These are phyloP conservation scores for Stephania yunnanensis DNA, from an alignment of 164 flowering plant species.

Conservation along the genomic window DNA sequence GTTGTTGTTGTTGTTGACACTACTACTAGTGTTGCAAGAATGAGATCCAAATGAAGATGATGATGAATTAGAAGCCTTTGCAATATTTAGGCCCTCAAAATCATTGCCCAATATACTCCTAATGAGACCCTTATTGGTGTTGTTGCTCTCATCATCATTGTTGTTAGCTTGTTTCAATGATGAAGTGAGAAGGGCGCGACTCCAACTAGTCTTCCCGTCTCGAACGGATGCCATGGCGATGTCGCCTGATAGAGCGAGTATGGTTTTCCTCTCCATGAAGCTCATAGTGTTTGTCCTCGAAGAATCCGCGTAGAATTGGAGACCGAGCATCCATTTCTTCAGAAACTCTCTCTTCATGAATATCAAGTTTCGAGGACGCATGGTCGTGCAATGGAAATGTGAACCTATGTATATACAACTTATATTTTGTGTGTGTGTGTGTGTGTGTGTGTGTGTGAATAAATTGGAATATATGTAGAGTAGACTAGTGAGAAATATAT, in stretches of 20 bases:
- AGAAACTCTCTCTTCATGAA: slow-evolving; percentile 18
- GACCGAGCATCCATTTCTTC: slow-evolving; percentile 20
- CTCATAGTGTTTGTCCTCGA: slow-evolving; percentile 22
- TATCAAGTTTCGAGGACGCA: slow-evolving; percentile 10
- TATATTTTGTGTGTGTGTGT: accelerated
- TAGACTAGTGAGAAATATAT: neutral
- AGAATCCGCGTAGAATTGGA: slow-evolving; percentile 11
- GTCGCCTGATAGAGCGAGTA: slow-evolving; percentile 67
- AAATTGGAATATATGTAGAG: neutral
- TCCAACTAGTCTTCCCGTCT: slow-evolving; percentile 52
- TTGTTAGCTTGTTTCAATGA: slow-evolving; percentile 23
- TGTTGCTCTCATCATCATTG: no score
- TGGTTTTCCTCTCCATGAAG: slow-evolving; percentile 47
- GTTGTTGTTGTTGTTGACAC: no score
- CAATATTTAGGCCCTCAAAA: neutral
- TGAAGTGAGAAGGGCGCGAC: slow-evolving; percentile 52
- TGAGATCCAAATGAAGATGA: neutral
- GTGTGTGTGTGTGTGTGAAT: no score
- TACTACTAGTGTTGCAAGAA: slow-evolving; percentile 9
- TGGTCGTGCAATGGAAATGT: neutral
- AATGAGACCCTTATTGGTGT: slow-evolving; percentile 16
- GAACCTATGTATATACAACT: no score
- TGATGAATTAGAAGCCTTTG: slow-evolving; percentile 11
- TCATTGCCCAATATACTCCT: slow-evolving; percentile 28
- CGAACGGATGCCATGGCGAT: slow-evolving; percentile 68